Conservation (phyloP, 441 rosid species). For the Rhodomyrtus psidioides region DNA sequence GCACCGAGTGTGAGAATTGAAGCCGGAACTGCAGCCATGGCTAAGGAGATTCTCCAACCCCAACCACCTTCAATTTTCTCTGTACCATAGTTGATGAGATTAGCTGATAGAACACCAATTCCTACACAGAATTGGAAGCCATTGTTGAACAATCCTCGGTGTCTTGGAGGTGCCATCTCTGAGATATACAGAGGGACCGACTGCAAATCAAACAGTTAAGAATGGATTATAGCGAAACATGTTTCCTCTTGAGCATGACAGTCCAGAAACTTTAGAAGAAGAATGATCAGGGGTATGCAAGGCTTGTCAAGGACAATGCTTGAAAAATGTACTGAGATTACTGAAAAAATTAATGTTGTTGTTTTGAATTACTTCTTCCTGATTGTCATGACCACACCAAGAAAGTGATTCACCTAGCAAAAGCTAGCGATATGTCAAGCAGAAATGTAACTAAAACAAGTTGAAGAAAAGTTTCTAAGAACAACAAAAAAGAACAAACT, state of each 20-base stretch:
- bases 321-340: neutral
- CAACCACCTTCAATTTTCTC: slow-evolving; percentile 34
- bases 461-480: neutral
- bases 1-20: slow-evolving; percentile 35
- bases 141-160: slow-evolving; percentile 54
- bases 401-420: neutral
- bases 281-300: neutral
- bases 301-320: neutral
- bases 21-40: slow-evolving; percentile 48
- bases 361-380: neutral
- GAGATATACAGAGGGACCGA: slow-evolving; percentile 54
- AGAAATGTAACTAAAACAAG: neutral
- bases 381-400: neutral
- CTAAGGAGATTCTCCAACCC: slow-evolving; percentile 59
- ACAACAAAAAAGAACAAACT: neutral
- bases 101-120: slow-evolving; percentile 36
- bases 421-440: neutral
- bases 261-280: neutral
- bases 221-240: neutral
- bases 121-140: slow-evolving; percentile 56
- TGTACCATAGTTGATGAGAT: slow-evolving; percentile 31
- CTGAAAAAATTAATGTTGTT: neutral
- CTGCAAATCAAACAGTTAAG: slow-evolving; percentile 11
- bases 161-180: slow-evolving; percentile 53
- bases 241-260: neutral